These are phyloP conservation scores for Penicillium ochrochloron DNA, from an alignment of 495 filamentous ascomycete species.

Conservation along the genomic window DNA sequence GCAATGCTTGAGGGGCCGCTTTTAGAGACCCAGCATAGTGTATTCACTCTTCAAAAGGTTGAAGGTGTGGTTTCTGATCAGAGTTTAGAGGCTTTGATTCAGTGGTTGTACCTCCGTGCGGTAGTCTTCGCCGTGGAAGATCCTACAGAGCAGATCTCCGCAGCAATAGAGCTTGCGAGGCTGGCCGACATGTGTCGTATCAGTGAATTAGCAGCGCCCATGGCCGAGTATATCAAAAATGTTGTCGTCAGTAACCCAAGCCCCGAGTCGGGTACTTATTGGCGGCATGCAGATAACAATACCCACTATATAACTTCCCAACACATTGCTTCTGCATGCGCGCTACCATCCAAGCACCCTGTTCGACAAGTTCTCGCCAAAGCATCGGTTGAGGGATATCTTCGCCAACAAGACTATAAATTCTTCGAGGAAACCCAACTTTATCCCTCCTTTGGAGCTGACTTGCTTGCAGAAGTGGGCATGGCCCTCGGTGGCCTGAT, in stretches of 20 bases:
- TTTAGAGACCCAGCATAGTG: constrained; percentile 33
- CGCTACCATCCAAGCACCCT: not conserved
- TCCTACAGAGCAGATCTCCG: constrained; percentile 26
- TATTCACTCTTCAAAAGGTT: constrained; percentile 29
- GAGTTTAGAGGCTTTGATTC: constrained; percentile 33
- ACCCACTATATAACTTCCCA: not conserved
- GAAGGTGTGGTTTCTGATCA: constrained; percentile 31
- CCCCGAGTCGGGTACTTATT: not conserved
- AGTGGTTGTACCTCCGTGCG: constrained; percentile 30
- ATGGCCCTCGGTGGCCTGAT: not conserved
- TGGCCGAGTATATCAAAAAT: constrained; percentile 6
- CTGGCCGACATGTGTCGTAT: constrained; percentile 34
- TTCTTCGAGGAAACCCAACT: constrained; percentile 21
- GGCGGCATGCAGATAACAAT: not conserved
- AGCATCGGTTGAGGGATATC: constrained; percentile 29
- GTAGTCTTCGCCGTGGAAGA: not conserved
- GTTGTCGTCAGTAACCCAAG: not conserved
- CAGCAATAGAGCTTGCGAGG: constrained; percentile 33
- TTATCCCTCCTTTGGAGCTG: constrained; percentile 27
- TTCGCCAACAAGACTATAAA: constrained; percentile 21
- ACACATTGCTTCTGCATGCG: not conserved
- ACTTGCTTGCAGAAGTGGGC: constrained; percentile 31
- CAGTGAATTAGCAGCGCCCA: constrained; percentile 26
- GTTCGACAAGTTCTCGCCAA: constrained; percentile 21
- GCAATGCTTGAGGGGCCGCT: constrained; percentile 36